Base-by-base conservation (phyloP, 1,284 basidiomycete genomes). In the Ceratobasidium sp. region DNA sequence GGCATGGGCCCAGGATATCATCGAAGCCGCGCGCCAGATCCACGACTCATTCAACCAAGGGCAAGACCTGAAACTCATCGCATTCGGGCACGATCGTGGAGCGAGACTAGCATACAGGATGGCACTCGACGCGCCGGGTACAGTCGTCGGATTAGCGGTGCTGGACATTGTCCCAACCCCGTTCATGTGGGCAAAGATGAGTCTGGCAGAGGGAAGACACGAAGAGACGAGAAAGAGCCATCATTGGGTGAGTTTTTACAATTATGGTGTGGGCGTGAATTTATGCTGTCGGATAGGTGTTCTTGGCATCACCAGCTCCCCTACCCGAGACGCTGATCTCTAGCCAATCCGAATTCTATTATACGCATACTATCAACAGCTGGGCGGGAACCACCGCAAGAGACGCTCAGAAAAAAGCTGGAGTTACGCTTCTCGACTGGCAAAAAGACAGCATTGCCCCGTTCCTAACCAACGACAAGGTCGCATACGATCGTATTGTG, bases 41-140 rank as follows among this genome's bases (percentile, higher is more conserved):
- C 77, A 78, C 67, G 64, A 62, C 22, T 8, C 51, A 8, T 37
- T 8, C 8, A 51, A 22, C n/a, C 44, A 34, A 29, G 69, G 52
- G 34, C 52, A 49, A 37, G 1, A 56, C 59, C 22, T 62, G 22
- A 79, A 78, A 52, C 49, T 82, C 57, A 80, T 82, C 34, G 70
- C 78, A 0, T 78, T 78, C 57, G 82, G 81, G 3, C 82, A 82
- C 74, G 81, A 82, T 75, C 81, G 82, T 59, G 82, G 82, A 13
- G 82, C 79, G 1, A 79, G 81, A 19, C 64, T 82, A 11, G 80
- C 81, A 0, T 82, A 82, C 73, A 77, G 81, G 2, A 77, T 82
- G 62, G 79, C 82, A 13, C 78, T 82, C 32, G 81, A 82, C 56
- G 77, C 61, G 19, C 80, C 79, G 0, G 71, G 75, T 9, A 79